Base-by-base conservation (phyloP, 2,329 filamentous ascomycete species). In the Mycogone perniciosa region DNA sequence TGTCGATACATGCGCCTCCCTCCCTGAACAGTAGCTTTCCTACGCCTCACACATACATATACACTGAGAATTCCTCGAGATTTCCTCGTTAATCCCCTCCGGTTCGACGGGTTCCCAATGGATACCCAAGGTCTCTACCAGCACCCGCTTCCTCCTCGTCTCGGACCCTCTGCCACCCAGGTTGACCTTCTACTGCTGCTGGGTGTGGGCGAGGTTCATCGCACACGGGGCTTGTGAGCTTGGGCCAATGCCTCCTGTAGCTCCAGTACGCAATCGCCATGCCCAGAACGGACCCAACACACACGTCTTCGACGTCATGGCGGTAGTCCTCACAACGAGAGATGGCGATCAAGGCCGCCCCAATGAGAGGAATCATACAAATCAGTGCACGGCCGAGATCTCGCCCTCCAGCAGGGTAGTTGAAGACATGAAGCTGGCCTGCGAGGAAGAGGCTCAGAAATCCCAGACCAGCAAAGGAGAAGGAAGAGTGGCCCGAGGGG, bases 401-500 rank as follows among this genome's bases (percentile, higher is more conserved):
- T 6, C 75, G 73, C 11, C 70, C 71, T 4, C 70, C 70, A 0
- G 63, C 55, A 46, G 64, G 61, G 46, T 73, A 68, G 31, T 71
- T 71, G 51, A 80, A 85, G 40, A 85, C 73, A 54, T 77, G 75
- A 44, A 84, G 69, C 64, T 86, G 83, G 4, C 85, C 85, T 1
- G 84, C 82, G 30, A 89, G 71, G 63, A 86, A 89, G 29, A 88
- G 70, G 26, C 81, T 77, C 13, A 90, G 69, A 62, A 88, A 93
- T 3, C 88, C 88, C 7, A 95, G 73, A 0, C 89, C 89, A 4
- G 82, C 80, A 63, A 93, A 95, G 1, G 86, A 78, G 63, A 91
- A 91, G 53, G 84, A 88, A 9, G 81, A 85, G 67, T 95, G 89
- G 1, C 89, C 89, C 2, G 82, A 87, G 1, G 89, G 89, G 59